Percentiles rank a stretch among this genome's conserved stretches.
Conservation (phyloP, 176 grass and related monocot species). For the Tuctoria greenei region DNA sequence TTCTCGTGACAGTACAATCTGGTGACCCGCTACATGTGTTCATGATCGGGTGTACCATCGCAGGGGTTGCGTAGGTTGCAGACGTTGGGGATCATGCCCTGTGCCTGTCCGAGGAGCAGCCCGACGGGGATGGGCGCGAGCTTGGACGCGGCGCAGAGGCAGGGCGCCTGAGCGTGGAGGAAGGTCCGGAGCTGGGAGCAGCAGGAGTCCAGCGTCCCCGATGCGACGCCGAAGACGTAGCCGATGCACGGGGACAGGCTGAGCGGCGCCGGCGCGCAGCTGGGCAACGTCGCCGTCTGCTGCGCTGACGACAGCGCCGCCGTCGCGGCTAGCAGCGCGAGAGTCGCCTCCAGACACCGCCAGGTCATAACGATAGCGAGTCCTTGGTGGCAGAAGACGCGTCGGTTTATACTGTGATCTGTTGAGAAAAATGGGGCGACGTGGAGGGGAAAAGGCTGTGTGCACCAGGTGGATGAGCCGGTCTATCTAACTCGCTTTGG, state of each 20-base stretch:
- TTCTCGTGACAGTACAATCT: background rate
- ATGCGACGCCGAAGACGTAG: constrained; percentile 54
- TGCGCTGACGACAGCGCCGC: constrained; percentile 32
- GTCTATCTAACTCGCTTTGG: constrained; percentile 39
- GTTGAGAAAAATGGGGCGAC: constrained; percentile 29
- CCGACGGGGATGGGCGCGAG: constrained; percentile 50
- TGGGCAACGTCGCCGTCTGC: constrained; percentile 23
- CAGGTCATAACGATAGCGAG: constrained; percentile 32
- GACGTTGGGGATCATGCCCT: constrained; percentile 65
- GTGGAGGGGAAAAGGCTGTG: constrained; percentile 3
- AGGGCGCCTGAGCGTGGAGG: constrained; percentile 53
- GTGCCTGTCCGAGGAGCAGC: constrained; percentile 64
- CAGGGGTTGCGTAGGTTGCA: constrained; percentile 74
- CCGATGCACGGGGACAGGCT: constrained; percentile 72
- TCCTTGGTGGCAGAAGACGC: background rate
- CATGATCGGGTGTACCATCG: constrained; percentile 38
- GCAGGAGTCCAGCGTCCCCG: constrained; percentile 55
- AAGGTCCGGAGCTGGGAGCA: constrained; percentile 58
- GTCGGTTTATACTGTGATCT: constrained; percentile 35
- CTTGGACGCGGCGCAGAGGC: constrained; percentile 63
- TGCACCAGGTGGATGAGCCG: constrained; percentile 38
- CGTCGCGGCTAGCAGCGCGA: constrained; percentile 11
- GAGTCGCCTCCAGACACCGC: background rate
- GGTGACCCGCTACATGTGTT: background rate
- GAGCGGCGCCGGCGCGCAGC: constrained; percentile 43